Conservation (phyloP, 1,139 yeast species). For the Yamadazyma buinensis region DNA sequence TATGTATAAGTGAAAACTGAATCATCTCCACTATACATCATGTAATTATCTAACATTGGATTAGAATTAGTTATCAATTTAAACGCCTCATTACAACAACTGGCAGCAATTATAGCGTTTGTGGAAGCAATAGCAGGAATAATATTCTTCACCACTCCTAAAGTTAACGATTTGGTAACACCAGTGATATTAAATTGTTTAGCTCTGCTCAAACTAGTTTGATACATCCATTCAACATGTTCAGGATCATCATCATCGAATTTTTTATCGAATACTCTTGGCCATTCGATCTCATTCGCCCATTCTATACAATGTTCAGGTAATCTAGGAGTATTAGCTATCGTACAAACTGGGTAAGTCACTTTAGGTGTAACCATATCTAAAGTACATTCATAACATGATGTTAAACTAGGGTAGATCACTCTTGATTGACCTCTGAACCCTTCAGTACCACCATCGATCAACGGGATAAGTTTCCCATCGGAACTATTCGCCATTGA, state of each 20-base stretch:
- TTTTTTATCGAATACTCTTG: conserved; percentile 39
- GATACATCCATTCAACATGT: conserved; percentile 65
- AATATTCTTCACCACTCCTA: conserved; percentile 89
- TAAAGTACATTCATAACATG: conserved; percentile 91
- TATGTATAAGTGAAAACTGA: conserved; percentile 75
- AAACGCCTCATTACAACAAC: conserved; percentile 85
- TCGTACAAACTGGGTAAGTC: conserved; percentile 88
- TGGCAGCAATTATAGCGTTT: conserved; percentile 88
- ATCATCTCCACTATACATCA: conserved; percentile 83
- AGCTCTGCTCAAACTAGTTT: conserved; percentile 59
- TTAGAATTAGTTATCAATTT: conserved; percentile 69
- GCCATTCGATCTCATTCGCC: conserved; percentile 82
- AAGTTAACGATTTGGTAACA: conserved; percentile 65
- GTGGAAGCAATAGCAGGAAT: conserved; percentile 95
- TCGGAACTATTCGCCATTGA: conserved; percentile 51
- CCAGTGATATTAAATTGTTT: conserved; percentile 62
- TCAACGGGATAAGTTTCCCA: conserved; percentile 63
- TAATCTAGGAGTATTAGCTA: conserved; percentile 87
- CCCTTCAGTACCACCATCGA: conserved; percentile 97
- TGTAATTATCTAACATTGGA: conserved; percentile 71
- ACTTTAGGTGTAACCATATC: conserved; percentile 68
- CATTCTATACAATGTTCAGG: conserved; percentile 96
- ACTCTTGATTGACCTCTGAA: conserved; percentile 90
- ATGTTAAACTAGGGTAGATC: conserved; percentile 76
- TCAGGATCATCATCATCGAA: conserved; percentile 70